A percentile compares a stretch with the other conserved stretches of the same genome.
phyloP scores from a whole-genome alignment of 495 filamentous ascomycete species.

The Penicillium chermesinum region DNA sequence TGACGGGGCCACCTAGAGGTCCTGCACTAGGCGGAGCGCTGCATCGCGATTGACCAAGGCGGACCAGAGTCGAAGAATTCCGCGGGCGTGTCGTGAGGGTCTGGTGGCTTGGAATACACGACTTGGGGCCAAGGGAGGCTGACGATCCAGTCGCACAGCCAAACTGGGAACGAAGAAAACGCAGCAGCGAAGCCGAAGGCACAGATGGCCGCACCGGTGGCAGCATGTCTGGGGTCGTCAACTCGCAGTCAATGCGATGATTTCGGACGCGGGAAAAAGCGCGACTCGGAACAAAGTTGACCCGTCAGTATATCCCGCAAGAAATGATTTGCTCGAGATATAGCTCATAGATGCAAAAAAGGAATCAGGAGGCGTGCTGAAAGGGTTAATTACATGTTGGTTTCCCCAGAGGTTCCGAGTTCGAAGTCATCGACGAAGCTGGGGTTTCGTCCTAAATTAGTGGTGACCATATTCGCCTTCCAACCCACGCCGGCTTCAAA shows the following conservation, averaged over 20 bases:
- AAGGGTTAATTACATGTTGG: too few relatives aligned
- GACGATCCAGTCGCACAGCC: slow-evolving; percentile 47
- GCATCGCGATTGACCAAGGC: slow-evolving; percentile 12
- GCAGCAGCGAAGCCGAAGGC: slow-evolving; percentile 56
- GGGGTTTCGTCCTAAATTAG: too few relatives aligned
- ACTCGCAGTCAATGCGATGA: slow-evolving; percentile 11
- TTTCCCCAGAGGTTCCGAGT: too few relatives aligned
- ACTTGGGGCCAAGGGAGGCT: slow-evolving; percentile 17
- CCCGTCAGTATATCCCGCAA: slow-evolving; percentile 1
- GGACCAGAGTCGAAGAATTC: slow-evolving; percentile 21
- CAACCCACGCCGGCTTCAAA: too few relatives aligned
- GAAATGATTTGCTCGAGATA: background rate
- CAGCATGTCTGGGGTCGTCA: slow-evolving; percentile 32
- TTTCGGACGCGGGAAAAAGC: slow-evolving; percentile 24
- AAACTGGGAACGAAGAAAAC: slow-evolving; percentile 58
- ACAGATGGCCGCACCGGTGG: slow-evolving; percentile 37
- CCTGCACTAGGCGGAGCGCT: slow-evolving; percentile 8
- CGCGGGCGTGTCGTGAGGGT: slow-evolving; percentile 14
- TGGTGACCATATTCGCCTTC: too few relatives aligned
- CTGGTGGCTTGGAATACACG: slow-evolving; percentile 5
- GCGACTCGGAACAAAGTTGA: slow-evolving; percentile 20
- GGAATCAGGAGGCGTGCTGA: too few relatives aligned
- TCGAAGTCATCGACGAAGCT: too few relatives aligned
- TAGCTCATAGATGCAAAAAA: background rate
- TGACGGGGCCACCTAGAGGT: slow-evolving; percentile 3